A percentile compares a stretch with the other conserved stretches of the same genome.
phyloP scores from a whole-genome alignment of 1,284 basidiomycete species.

The Taiwanofungus camphoratus region DNA sequence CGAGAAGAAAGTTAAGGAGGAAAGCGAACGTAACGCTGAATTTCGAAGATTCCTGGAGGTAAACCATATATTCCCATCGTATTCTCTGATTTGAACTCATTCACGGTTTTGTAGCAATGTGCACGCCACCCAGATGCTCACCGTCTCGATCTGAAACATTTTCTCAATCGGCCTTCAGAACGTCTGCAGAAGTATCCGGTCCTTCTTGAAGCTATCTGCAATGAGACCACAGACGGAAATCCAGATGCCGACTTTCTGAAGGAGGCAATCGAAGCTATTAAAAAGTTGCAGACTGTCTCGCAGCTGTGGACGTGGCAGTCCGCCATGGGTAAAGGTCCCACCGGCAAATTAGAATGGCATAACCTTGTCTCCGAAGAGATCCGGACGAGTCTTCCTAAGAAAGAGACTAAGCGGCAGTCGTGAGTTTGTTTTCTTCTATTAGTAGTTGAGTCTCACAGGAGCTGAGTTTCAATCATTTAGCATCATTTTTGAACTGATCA shows the following conservation, averaged over 20 bases:
- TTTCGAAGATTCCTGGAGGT: constrained; percentile 90
- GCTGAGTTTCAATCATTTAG: too few relatives aligned
- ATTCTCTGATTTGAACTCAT: not conserved
- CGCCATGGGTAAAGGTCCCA: constrained; percentile 74
- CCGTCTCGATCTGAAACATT: constrained; percentile 83
- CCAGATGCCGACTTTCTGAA: constrained; percentile 75
- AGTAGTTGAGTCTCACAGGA: too few relatives aligned
- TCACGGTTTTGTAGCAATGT: constrained; percentile 36
- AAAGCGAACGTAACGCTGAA: constrained; percentile 76
- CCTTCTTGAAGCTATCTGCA: constrained; percentile 80
- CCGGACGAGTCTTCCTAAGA: constrained; percentile 58
- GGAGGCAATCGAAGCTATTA: constrained; percentile 74
- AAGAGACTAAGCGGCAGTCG: constrained; percentile 86
- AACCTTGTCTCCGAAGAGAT: constrained; percentile 75
- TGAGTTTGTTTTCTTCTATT: constrained; percentile 38
- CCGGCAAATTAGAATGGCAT: constrained; percentile 81
- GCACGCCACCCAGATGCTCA: constrained; percentile 64
- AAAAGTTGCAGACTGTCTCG: constrained; percentile 69
- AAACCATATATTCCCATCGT: constrained; percentile 14
- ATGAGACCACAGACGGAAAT: constrained; percentile 72
- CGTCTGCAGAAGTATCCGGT: constrained; percentile 90
- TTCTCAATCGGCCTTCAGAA: constrained; percentile 81
- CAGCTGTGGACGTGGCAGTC: constrained; percentile 83
- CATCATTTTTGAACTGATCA: constrained; percentile 92
- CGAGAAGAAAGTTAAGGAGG: constrained; percentile 82